Base-by-base conservation (phyloP, 371 early-diverging fungal species). In the Circinella umbellata region DNA sequence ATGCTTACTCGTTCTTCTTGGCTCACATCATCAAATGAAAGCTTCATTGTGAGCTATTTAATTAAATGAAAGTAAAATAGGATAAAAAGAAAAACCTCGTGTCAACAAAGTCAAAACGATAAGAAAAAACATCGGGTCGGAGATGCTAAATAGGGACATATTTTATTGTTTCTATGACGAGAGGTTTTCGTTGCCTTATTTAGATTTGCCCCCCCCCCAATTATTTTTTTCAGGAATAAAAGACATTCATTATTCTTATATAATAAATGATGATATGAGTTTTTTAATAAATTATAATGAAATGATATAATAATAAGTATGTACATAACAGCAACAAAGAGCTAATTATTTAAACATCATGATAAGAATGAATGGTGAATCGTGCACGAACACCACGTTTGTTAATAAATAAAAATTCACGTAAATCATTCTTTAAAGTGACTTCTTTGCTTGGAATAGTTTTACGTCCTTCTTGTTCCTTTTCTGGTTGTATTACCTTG, bases 371-470 rank as follows among this genome's bases (percentile, higher is more conserved):
- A 37, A 88, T 86, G 11, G 83, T 80, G 48, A 87, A 83, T 60
- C 89, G 77, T 17, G 85, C 82, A 46, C 90, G 84, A 65, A 76
- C 64, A 18, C 89, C 88, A n/a, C 80, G 78, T 57, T 85, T 74
- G 74, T 90, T 90, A 62, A 90, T 85, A 46, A 90, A 75, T 11
- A 90, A 71, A 74, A 86, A 90, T 36, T 90, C 89, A 37, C 76
- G 82, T n/a, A 90, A 74, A 69, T 88, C 88, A 64, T 89, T 90
- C 64, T 88, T 88, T 48, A 83, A 62, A 8, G 59, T 57, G 47
- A 89, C 80, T 61, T 80, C 72, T 70, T 83, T 82, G 76, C 87
- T 84, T 3, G 86, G 84, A 63, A 79, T 70, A 53, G 76, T 79
- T 37, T 64, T 64, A 36, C 81, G 77, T 46, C 75, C 80, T 15